Base-by-base conservation (phyloP, 495 filamentous ascomycete species). In the Penicillium bialowiezense region DNA sequence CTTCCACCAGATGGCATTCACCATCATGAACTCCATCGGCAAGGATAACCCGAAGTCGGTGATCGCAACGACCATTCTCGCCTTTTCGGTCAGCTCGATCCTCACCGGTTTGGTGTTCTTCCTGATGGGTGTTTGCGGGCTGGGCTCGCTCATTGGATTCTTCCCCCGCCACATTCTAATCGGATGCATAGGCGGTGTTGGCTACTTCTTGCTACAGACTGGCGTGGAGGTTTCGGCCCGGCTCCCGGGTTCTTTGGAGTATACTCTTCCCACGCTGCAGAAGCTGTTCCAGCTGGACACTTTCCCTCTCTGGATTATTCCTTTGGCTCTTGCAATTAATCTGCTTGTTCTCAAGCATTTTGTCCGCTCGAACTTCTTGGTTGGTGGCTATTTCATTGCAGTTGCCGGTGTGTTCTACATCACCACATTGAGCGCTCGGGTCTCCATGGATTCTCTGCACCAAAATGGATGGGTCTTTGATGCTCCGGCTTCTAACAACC, bases 161-260 rank as follows among this genome's bases (percentile, higher is more conserved):
- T 97, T 98, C 55, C 93, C 93, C 21, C 81, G 91, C 26, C 91
- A 95, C 52, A 97, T 98, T 53, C 68, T 97, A n/a, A 89, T 95
- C 37, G 93, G 93, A 19, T 97, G 95, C 60, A 97, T 98, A 51
- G 93, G 95, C 33, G 93, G 93, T 45, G 95, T 98, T 17, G 93
- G 93, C n/a, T 95, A 89, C 76, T 98, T 98, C 67, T 79, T 98
- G 19, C 71, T 97, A 39, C 82, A 85, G 33, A 98, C 93, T 1
- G 93, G 88, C 19, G 78, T 98, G 38, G 93, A 98, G 59, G 93
- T 98, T 17, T 92, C 90, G n/a, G 91, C 91, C 7, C 79, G 90
- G 29, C 75, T 98, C 19, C 81, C 90, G 15, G 90, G 91, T 6
- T 88, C 86, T 59, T 76, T 97, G 14, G 80, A 87, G 53, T 95